Percentiles rank a stretch among this genome's conserved stretches.
phyloP scores from a whole-genome alignment of 148 eudicot genomes.

The Chenopodium formosanum region DNA sequence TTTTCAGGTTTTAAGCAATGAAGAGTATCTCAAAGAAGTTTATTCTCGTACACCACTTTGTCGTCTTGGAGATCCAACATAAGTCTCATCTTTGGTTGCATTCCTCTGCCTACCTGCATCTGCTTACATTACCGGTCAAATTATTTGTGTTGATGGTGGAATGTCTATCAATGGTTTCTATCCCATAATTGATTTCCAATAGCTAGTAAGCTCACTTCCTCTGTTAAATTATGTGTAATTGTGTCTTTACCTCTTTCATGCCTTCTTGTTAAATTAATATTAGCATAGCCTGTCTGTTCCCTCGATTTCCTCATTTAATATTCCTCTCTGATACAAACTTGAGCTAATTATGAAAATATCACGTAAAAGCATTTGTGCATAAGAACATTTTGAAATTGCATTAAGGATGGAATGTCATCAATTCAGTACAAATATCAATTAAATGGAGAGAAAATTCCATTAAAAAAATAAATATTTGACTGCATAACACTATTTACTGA shows the following conservation, averaged over 20 bases:
- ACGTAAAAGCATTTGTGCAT: too few relatives aligned
- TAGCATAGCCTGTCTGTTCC: not conserved
- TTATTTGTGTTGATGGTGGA: conserved; percentile 47
- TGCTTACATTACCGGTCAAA: conserved; percentile 47
- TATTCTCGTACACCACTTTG: conserved; percentile 40
- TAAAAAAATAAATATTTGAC: not conserved
- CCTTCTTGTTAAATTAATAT: not conserved
- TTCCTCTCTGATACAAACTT: too few relatives aligned
- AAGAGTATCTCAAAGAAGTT: conserved; percentile 39
- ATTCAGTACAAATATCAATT: not conserved
- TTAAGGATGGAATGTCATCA: not conserved
- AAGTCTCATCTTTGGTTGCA: conserved; percentile 48
- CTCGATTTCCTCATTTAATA: not conserved
- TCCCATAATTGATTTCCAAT: conserved; percentile 36
- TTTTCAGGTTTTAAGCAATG: conserved; percentile 37
- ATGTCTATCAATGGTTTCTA: conserved; percentile 50
- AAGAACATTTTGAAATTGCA: too few relatives aligned
- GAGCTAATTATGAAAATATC: too few relatives aligned
- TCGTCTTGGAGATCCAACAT: conserved; percentile 46
- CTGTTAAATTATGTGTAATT: not conserved
- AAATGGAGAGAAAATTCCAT: not conserved
- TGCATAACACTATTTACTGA: too few relatives aligned
- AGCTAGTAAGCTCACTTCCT: conserved; percentile 18
- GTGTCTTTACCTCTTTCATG: not conserved
- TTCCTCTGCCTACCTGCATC: conserved; percentile 55